Percentiles rank a stretch among this genome's conserved stretches.
Evolutionary conservation across 768 basidiomycete genomes (phyloP).

Genomic region (Phylloporus sp.): DNA sequence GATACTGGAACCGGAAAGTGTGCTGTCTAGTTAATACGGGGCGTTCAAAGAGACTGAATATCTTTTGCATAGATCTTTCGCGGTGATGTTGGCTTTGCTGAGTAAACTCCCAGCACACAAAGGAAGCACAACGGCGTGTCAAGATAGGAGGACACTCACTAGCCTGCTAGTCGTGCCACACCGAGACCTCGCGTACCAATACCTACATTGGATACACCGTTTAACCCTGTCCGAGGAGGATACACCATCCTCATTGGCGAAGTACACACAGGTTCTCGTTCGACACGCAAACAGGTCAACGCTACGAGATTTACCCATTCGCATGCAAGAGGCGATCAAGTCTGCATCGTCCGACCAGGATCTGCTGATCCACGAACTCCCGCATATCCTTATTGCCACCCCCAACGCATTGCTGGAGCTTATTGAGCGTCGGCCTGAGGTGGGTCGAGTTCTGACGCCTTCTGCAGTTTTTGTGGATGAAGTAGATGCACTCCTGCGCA

Average conservation of each 20-base stretch:
- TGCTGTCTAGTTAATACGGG: conserved; percentile 22
- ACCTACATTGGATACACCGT: conserved; percentile 59
- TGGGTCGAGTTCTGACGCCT: conserved; percentile 44
- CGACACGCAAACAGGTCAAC: conserved; percentile 40
- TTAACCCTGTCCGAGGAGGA: conserved; percentile 36
- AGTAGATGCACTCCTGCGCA: conserved; percentile 65
- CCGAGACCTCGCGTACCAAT: conserved; percentile 66
- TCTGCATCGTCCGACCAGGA: conserved; percentile 31
- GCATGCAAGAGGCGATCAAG: conserved; percentile 28
- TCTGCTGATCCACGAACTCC: conserved; percentile 40
- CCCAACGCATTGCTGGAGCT: conserved; percentile 66
- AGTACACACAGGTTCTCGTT: conserved; percentile 58
- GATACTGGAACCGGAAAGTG: conserved; percentile 80
- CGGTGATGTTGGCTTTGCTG: conserved; percentile 60
- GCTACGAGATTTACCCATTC: conserved; percentile 17
- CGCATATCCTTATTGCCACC: conserved; percentile 69
- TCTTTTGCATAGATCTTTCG: conserved; percentile 58
- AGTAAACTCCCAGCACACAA: conserved; percentile 44
- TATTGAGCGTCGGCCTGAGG: conserved; percentile 39
- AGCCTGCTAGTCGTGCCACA: conserved; percentile 70
- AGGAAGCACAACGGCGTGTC: conserved; percentile 9
- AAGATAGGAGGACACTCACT: conserved; percentile 36
- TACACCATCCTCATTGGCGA: conserved; percentile 34
- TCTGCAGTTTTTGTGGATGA: conserved; percentile 70
- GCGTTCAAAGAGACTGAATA: conserved; percentile 1